Evolutionary conservation across 345 rosid species (phyloP).

Genomic region (Eucalyptus shirleyi): DNA sequence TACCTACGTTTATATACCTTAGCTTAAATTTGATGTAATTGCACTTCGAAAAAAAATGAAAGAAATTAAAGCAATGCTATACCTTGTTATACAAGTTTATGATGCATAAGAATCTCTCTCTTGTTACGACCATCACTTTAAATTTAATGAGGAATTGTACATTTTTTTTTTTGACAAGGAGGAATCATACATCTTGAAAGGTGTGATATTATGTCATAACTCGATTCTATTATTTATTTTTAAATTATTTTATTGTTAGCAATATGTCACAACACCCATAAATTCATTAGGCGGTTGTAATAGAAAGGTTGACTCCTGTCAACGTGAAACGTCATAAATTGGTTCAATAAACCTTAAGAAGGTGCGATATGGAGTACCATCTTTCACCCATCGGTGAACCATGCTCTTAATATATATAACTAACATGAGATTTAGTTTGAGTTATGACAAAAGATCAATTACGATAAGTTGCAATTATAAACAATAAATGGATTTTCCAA

Average conservation of each 20-base stretch:
- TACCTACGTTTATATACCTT: not conserved
- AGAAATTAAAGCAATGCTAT: not conserved
- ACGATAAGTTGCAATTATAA: not conserved
- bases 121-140: not conserved
- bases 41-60: not conserved
- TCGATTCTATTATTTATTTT: too few species aligned
- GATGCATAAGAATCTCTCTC: not conserved
- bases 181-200: not conserved
- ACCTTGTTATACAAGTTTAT: not conserved
- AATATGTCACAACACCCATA: not conserved
- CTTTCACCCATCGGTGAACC: not conserved
- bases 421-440: not conserved
- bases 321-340: not conserved
- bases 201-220: not conserved
- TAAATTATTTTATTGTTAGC: not conserved
- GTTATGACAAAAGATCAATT: not conserved
- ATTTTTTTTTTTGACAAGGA: not conserved
- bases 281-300: not conserved
- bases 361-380: not conserved
- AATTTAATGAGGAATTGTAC: not conserved
- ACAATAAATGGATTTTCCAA: not conserved
- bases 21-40: not conserved
- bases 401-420: not conserved
- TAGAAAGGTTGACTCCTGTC: not conserved
- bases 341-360: not conserved